Percentiles rank a stretch among this genome's conserved stretches.
phyloP scores from a whole-genome alignment of 2,329 filamentous ascomycete species.

The Diaporthe vexans region DNA sequence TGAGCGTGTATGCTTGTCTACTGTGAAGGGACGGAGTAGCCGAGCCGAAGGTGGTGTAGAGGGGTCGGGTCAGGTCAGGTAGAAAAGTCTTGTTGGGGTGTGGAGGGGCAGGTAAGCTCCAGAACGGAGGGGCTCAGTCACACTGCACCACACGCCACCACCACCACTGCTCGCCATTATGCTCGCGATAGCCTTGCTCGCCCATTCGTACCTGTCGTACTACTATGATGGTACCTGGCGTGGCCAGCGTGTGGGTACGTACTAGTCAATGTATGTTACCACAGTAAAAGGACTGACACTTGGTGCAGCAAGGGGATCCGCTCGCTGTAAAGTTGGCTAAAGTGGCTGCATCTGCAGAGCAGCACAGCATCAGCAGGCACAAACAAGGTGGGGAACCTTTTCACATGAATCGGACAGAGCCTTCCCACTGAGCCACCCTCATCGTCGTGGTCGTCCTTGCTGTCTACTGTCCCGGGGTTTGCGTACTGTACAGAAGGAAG shows the following conservation, averaged over 20 bases:
- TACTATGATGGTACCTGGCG: slow-evolving; percentile 23
- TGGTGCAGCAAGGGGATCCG: not conserved
- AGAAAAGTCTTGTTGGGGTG: slow-evolving; percentile 11
- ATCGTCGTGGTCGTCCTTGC: not conserved
- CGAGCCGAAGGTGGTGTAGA: slow-evolving; percentile 2
- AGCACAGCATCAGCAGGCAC: slow-evolving; percentile 9
- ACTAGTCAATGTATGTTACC: not conserved
- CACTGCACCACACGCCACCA: not conserved
- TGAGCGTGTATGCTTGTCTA: not conserved
- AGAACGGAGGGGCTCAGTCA: slow-evolving; percentile 5
- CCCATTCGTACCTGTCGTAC: not conserved
- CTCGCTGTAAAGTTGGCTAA: slow-evolving; percentile 18
- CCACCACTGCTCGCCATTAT: not conserved
- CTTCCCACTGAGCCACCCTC: not conserved
- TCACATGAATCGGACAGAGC: slow-evolving; percentile 19
- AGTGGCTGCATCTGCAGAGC: slow-evolving; percentile 32
- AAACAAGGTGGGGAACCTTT: slow-evolving; percentile 12
- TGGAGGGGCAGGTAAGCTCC: slow-evolving; percentile 15
- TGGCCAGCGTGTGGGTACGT: not conserved
- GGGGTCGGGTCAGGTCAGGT: slow-evolving; percentile 13
- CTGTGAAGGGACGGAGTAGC: slow-evolving; percentile 9
- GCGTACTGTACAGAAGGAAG: not conserved
- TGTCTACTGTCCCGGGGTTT: not conserved
- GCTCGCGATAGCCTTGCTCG: not conserved
- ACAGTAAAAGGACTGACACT: no score